These are phyloP conservation scores for Lomentospora prolificans DNA, from an alignment of 2,329 filamentous ascomycete species.

Conservation along the genomic window DNA sequence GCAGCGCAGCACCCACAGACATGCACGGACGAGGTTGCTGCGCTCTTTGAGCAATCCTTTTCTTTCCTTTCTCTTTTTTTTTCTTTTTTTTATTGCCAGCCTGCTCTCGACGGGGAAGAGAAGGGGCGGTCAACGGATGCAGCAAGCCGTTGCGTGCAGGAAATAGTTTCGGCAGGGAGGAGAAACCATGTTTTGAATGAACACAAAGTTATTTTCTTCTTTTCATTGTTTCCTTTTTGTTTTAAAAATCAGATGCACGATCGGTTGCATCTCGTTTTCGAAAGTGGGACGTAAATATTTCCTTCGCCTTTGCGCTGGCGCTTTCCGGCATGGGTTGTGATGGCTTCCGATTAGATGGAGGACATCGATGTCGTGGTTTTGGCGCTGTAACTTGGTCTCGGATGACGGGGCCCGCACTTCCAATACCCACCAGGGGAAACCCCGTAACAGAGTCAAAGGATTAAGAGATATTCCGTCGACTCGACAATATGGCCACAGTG, in stretches of 20 bases:
- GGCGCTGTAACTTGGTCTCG: not conserved
- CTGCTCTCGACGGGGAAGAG: not conserved
- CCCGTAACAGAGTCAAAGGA: no score
- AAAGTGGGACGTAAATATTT: no score
- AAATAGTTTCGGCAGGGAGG: no score
- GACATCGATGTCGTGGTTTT: no score
- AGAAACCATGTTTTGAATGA: no score
- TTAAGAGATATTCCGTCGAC: not conserved
- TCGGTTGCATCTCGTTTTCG: not conserved
- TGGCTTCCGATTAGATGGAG: no score
- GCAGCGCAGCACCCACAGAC: not conserved
- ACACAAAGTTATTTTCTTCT: no score
- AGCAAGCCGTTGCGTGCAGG: not conserved
- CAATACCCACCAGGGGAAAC: no score
- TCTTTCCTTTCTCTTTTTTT: not conserved
- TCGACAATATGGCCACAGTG: no score
- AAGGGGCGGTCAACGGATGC: not conserved
- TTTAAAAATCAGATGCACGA: not conserved
- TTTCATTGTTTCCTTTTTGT: not conserved
- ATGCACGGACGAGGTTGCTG: not conserved
- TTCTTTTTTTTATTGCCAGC: not conserved
- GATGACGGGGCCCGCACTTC: not conserved
- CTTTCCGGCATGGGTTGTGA: not conserved
- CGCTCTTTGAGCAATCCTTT: not conserved
- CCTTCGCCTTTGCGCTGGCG: not conserved